Evolutionary conservation across 2,329 filamentous ascomycete genomes (phyloP), one percentile per base, ranked within the genome.

Genomic region (Sclerotinia subarctica): DNA sequence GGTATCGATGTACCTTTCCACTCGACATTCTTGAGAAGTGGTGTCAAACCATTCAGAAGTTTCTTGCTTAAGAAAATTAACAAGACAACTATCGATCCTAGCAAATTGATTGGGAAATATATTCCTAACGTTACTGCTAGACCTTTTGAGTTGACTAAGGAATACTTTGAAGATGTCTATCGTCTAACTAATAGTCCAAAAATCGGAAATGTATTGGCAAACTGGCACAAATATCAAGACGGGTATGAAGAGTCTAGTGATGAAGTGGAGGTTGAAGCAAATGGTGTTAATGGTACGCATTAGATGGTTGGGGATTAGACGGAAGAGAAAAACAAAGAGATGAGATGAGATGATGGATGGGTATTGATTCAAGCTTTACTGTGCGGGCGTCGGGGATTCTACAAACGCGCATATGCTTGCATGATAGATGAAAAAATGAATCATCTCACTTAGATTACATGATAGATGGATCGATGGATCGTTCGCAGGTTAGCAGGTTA

Each of bases 31-130:
- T 83, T 99, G 81, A 92, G 96, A 67, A 97, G 93, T 51, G 96
- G 95, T 76, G 95, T 99, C 80, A 99, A 99, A 86, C 95, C 96
- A 58, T 99, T 99, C 93, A 88, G 95, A 73, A 94, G 90, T 56
- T 99, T 99, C 88, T 81, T 99, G 78, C 90, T 98, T 75, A 99
- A 98, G 91, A 99, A 99, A 88, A 98, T 99, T 83, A 93, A 98
- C 86, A 97, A 96, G 88, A 97, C 94, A 32, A 96, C 92, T 66
- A 98, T 99, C 79, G 95, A 99, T 79, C 95, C 95, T 6, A 91
- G 92, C 79, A 98, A 98, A 85, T 83, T 99, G 77, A 86, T 99
- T 74, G 95, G 95, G 77, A 99, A 99, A 82, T 99, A 99, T 82
- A 98, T 99, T 73, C 95, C 95, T 74, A 99, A 99, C 81, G 96